These are phyloP conservation scores for Aspergillus ibericus DNA, from an alignment of 2,329 filamentous ascomycete genomes.

Conservation along the genomic window DNA sequence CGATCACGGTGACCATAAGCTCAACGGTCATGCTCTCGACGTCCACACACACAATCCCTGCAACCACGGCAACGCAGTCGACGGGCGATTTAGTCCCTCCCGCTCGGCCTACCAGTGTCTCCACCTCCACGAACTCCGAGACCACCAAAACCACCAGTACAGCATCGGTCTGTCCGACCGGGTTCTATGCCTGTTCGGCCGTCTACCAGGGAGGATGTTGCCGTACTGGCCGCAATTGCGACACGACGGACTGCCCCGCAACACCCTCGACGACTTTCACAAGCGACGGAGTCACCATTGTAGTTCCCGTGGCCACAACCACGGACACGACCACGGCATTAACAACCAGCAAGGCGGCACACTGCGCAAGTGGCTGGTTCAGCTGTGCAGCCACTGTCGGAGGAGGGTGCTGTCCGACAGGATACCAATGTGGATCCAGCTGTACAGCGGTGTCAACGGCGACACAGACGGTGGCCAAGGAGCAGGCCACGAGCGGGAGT, in stretches of 20 bases:
- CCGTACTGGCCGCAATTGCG: conserved; percentile 81
- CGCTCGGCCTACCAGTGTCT: conserved; percentile 39
- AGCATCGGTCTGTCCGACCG: conserved; percentile 69
- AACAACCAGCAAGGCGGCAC: conserved; percentile 37
- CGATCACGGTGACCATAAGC: conserved; percentile 37
- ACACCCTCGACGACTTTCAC: conserved; percentile 66
- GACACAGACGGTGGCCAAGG: conserved; percentile 53
- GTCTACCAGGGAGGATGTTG: conserved; percentile 82
- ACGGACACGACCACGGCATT: conserved; percentile 6
- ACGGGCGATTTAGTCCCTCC: conserved; percentile 37
- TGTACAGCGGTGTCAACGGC: conserved; percentile 61
- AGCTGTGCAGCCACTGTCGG: conserved; percentile 65
- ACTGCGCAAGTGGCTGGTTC: conserved; percentile 79
- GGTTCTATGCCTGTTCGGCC: conserved; percentile 88
- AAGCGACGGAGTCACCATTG: conserved; percentile 68
- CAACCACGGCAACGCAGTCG: conserved; percentile 22
- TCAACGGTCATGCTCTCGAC: conserved; percentile 33
- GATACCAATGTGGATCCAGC: conserved; percentile 72
- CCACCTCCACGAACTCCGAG: conserved; percentile 41
- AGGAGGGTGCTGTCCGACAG: conserved; percentile 80
- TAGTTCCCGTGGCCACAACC: conserved; percentile 56
- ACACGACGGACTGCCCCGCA: conserved; percentile 72
- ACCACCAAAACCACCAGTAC: conserved; percentile 25
- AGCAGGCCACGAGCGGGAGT: conserved; percentile 27
- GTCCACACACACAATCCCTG: conserved; percentile 31